phyloP scores from a whole-genome alignment of 768 basidiomycete species.

The Auriculariales sp. region DNA sequence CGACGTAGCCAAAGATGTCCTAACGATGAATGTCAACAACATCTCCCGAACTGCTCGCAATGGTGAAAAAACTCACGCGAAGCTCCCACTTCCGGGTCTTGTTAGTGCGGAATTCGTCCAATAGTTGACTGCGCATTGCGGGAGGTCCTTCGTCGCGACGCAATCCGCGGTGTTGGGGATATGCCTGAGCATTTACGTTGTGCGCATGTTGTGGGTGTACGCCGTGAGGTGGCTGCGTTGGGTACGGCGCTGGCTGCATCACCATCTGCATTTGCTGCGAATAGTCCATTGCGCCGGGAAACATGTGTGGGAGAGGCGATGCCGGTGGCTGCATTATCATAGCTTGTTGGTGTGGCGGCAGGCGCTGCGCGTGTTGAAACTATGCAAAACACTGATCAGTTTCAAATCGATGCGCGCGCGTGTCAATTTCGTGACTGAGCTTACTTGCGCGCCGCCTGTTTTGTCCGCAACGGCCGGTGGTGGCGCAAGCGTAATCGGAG shows the following conservation, averaged over 20 bases:
- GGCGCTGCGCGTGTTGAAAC: slow-evolving; percentile 31
- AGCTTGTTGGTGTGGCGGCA: slow-evolving; percentile 23
- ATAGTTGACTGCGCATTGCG: slow-evolving; percentile 47
- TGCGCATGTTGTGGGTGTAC: too few relatives aligned
- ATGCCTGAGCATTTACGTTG: too few relatives aligned
- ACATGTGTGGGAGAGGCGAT: slow-evolving; percentile 29
- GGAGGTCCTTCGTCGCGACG: slow-evolving; percentile 29
- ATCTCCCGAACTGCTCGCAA: neutral
- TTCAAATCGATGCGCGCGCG: slow-evolving; percentile 6
- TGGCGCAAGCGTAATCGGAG: slow-evolving; percentile 27
- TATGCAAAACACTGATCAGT: slow-evolving; percentile 9
- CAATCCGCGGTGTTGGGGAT: too few relatives aligned
- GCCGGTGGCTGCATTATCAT: slow-evolving; percentile 25
- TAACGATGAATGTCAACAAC: slow-evolving; percentile 16
- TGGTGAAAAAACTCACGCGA: slow-evolving; percentile 29
- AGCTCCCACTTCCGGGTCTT: slow-evolving; percentile 73
- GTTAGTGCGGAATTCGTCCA: slow-evolving; percentile 78
- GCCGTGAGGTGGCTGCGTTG: too few relatives aligned
- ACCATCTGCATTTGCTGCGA: slow-evolving; percentile 26
- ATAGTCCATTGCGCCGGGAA: slow-evolving; percentile 33
- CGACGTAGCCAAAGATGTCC: slow-evolving; percentile 77
- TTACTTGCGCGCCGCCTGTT: slow-evolving; percentile 43
- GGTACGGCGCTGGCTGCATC: too few relatives aligned
- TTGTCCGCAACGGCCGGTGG: slow-evolving; percentile 33
- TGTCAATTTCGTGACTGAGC: too few relatives aligned